phyloP scores from a whole-genome alignment of 2,329 filamentous ascomycete species.

The Drechslerella coelobrocha region DNA sequence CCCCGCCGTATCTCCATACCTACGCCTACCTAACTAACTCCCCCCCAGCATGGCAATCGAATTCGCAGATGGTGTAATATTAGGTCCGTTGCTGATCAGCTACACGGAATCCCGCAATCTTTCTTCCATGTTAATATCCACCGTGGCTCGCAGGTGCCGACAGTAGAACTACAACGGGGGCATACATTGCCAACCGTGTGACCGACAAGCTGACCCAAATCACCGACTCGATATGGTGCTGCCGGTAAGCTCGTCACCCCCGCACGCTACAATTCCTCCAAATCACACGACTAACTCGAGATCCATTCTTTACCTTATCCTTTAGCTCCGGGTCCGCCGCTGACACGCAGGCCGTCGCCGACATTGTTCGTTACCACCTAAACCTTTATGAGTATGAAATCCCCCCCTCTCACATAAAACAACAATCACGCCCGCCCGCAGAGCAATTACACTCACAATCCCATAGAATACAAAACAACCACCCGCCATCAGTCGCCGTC shows the following conservation, averaged over 20 bases:
- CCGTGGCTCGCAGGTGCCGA: slow-evolving; percentile 73
- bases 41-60: slow-evolving; percentile 88
- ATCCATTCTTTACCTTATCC: not conserved
- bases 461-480: slow-evolving; percentile 79
- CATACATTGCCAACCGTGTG: slow-evolving; percentile 98
- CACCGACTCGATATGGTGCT: slow-evolving; percentile 99
- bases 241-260: slow-evolving; percentile 65
- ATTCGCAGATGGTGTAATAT: slow-evolving; percentile 97
- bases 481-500: slow-evolving; percentile 90
- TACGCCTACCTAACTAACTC: slow-evolving; percentile 40
- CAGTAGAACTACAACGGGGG: slow-evolving; percentile 93
- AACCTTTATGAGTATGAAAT: slow-evolving; percentile 71
- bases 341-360: slow-evolving; percentile 95
- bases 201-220: slow-evolving; percentile 99
- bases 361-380: slow-evolving; percentile 96
- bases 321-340: slow-evolving; percentile 83
- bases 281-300: not conserved
- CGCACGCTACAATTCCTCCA: not conserved
- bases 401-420: not conserved
- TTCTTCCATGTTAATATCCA: not conserved
- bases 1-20: slow-evolving; percentile 5
- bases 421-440: too few species aligned
- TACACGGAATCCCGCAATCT: too few species aligned
- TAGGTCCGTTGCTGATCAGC: too few species aligned
- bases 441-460: not conserved